phyloP scores from a whole-genome alignment of 1,284 basidiomycete species.

The Veloboletus limbatus region DNA sequence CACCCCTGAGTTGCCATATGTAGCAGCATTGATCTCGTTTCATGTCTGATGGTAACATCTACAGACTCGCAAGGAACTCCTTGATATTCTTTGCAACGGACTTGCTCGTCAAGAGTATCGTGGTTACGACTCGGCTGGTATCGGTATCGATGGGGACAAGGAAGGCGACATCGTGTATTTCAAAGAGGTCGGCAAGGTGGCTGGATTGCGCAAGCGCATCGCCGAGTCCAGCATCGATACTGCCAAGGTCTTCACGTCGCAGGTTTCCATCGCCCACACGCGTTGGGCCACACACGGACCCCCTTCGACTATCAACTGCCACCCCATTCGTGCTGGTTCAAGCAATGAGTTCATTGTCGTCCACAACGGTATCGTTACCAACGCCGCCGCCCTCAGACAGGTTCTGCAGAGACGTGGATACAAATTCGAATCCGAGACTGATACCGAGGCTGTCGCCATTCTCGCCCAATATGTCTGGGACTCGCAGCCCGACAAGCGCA shows the following conservation, averaged over 20 bases:
- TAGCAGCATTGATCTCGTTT: constrained; percentile 14
- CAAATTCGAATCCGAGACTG: constrained; percentile 94
- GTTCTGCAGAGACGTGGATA: constrained; percentile 97
- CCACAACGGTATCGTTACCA: constrained; percentile 99
- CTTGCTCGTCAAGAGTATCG: constrained; percentile 97
- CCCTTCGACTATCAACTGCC: constrained; percentile 88
- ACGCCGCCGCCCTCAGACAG: constrained; percentile 84
- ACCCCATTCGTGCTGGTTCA: constrained; percentile 89
- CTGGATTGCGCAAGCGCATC: constrained; percentile 90
- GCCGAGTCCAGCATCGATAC: constrained; percentile 76
- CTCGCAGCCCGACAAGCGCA: constrained; percentile 83
- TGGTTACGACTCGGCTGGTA: constrained; percentile 96
- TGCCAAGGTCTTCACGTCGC: constrained; percentile 78
- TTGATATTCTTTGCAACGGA: constrained; percentile 91
- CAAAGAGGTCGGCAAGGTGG: constrained; percentile 99
- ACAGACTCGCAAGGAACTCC: constrained; percentile 88
- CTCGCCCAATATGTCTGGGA: constrained; percentile 98
- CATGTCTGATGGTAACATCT: constrained; percentile 16
- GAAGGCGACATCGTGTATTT: constrained; percentile 79
- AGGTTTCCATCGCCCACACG: constrained; percentile 98
- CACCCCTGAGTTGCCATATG: constrained; percentile 17
- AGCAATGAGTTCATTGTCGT: constrained; percentile 88
- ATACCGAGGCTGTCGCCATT: constrained; percentile 97
- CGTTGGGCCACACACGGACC: constrained; percentile 99
- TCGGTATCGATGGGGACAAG: constrained; percentile 94